Base-by-base conservation (phyloP, 2,329 filamentous ascomycete genomes). In the Verticillium nubilum region DNA sequence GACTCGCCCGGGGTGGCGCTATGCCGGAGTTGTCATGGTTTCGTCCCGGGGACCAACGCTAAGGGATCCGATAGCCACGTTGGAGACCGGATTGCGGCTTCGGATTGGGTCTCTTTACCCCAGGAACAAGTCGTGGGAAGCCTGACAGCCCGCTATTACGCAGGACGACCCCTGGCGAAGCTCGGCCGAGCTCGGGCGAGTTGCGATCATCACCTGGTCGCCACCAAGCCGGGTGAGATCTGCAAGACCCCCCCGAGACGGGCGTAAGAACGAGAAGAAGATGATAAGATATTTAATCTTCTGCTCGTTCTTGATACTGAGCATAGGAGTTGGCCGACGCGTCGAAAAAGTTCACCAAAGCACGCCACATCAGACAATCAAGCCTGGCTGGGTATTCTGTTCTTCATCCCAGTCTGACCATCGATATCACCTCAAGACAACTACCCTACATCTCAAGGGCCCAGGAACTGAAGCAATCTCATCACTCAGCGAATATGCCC, bases 401-500 rank as follows among this genome's bases (percentile, higher is more conserved):
- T n/a, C n/a, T n/a, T n/a, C n/a, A n/a, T n/a, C n/a, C n/a, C n/a
- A n/a, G n/a, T n/a, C n/a, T n/a, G n/a, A n/a, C n/a, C n/a, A n/a
- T n/a, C n/a, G n/a, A n/a, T n/a, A n/a, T n/a, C n/a, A n/a, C n/a
- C n/a, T n/a, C n/a, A n/a, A n/a, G n/a, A n/a, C n/a, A n/a, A n/a
- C n/a, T n/a, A n/a, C n/a, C n/a, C n/a, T n/a, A n/a, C n/a, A n/a
- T n/a, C n/a, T n/a, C n/a, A n/a, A n/a, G n/a, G n/a, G n/a, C n/a
- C n/a, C n/a, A n/a, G n/a, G n/a, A n/a, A n/a, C n/a, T n/a, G n/a
- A n/a, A n/a, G n/a, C n/a, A n/a, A n/a, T n/a, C n/a, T n/a, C n/a
- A n/a, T n/a, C 58, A 23, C 19, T 33, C 28, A 26, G 42, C 31
- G n/a, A n/a, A n/a, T n/a, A 68, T 70, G 62, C 65, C 63, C 29